Conservation (phyloP, 1,139 yeast genomes). For the Pichia cactophila region DNA sequence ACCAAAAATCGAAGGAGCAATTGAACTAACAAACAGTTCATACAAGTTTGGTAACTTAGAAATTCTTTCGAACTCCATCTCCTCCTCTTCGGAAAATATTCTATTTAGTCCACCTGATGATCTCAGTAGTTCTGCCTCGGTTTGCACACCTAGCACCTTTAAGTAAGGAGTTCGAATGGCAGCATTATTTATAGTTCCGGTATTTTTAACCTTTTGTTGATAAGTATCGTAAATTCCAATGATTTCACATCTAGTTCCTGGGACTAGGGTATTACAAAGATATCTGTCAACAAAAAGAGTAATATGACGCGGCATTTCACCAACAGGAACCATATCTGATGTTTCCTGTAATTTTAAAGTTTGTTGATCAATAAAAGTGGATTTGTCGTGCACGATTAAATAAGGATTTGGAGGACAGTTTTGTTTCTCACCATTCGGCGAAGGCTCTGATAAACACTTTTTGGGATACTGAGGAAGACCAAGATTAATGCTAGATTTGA, state of each 20-base stretch:
- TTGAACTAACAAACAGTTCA: constrained; percentile 76
- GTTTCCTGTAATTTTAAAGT: constrained; percentile 88
- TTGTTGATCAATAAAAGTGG: constrained; percentile 90
- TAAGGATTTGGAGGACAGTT: constrained; percentile 90
- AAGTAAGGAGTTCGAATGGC: constrained; percentile 93
- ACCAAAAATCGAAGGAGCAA: constrained; percentile 96
- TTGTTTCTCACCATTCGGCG: constrained; percentile 51
- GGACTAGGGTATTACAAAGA: constrained; percentile 82
- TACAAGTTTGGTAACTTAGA: constrained; percentile 81
- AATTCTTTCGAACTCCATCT: constrained; percentile 76
- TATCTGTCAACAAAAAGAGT: constrained; percentile 83
- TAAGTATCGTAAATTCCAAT: constrained; percentile 90
- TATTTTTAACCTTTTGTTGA: constrained; percentile 53
- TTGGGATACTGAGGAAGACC: constrained; percentile 76
- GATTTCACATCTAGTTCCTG: constrained; percentile 90
- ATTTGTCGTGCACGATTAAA: constrained; percentile 86
- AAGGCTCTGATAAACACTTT: constrained; percentile 48
- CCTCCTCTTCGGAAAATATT: constrained; percentile 86
- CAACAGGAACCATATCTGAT: constrained; percentile 97
- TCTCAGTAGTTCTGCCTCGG: constrained; percentile 43
- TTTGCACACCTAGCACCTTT: constrained; percentile 77
- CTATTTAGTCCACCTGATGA: constrained; percentile 48
- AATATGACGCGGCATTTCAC: constrained; percentile 97
- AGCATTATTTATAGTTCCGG: constrained; percentile 42
- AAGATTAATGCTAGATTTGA: constrained; percentile 66